Base-by-base conservation (phyloP, 106 monocot genomes). In the Apostasia shenzhenica region DNA sequence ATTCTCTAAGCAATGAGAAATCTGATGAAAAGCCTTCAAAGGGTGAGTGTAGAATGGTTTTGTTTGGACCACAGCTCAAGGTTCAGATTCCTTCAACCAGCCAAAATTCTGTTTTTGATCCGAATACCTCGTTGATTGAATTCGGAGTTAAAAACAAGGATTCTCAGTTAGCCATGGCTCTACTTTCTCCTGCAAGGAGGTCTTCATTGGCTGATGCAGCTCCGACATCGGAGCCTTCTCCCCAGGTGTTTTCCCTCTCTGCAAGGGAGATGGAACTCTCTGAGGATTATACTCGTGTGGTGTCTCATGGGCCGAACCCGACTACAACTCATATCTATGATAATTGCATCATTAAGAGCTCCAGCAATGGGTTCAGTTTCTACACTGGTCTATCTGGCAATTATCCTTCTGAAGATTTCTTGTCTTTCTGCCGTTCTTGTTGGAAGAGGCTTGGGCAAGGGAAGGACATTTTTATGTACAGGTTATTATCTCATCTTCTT, bases 201-300 rank as follows among this genome's bases (percentile, higher is more conserved):
- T 60, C 78, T 58, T 67, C 81, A 0, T 8, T 59, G 51, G 59
- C 43, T 67, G 51, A 58, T 1, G 37, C 2, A 61, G 38, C 12
- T 6, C 46, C 1, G 78, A 66, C 13, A 45, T 10, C 4, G 1
- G 11, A 6, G 56, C 41, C 13, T 63, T 59, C 4, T 54, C 74
- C 0, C 70, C 70, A 5, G 49, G 50, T 2, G 57, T 73, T n/a
- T 52, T 77, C 53, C 14, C 48, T 79, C 45, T 64, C 84, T 1
- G 48, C 63, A 26, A 61, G 49, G 11, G 89, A 82, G 70, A 82
- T 85, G 77, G 89, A 90, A 61, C 54, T 77, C 2, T 85, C 85
- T 1, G 89, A 90, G 63, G 85, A 83, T 71, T 90, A 85, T 62
- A 90, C 85, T 39, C 80, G 89, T 51, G 78, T 89, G 52, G 78